Evolutionary conservation across 2,329 filamentous ascomycete species (phyloP), one percentile per base, ranked within the genome.

Genomic region (Pyrenophora seminiperda): DNA sequence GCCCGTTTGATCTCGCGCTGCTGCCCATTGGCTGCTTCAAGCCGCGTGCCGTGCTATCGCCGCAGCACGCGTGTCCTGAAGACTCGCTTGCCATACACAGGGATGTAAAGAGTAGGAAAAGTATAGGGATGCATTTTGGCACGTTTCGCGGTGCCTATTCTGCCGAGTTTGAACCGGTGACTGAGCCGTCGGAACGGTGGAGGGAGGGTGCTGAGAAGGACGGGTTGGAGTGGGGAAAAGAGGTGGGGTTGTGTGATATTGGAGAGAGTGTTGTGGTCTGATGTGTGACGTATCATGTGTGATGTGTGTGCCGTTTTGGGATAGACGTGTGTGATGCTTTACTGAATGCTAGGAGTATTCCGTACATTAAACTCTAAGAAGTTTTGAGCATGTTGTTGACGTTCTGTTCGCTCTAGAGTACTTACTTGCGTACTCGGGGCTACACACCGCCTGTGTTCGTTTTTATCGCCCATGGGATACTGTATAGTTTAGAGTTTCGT

Each of bases 41-140:
- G 34, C 79, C 79, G 3, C 66, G 73, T 3, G 65, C 70, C 3
- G 69, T 79, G 41, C 69, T 80, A 58, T 77, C 76, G 5, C 65
- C 68, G 2, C 72, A 79, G 10, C 79, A 81, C 41, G 75, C 75
- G 10, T 74, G 75, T 19, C 77, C 79, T 0, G 77, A 79, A 49
- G 78, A 81, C 53, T 75, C 76, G 5, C 56, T 80, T 1, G 62
- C 73, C 20, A 78, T 81, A 34, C 78, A 81, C 47, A 73, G 73
- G 41, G 77, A 79, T 47, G 61, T 81, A 36, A 69, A 58, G 36
- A 77, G 76, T 44, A 77, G 71, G 62, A 75, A 73, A 55, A 79
- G 76, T 24, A 73, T 81, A 19, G 79, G 76, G 0, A 81, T 81
- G 79, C 79, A 81, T 50, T 81, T 76, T 53, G 79, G 79, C 0